These are phyloP conservation scores for Quillaja saponaria DNA, from an alignment of 306 rosid species.

Conservation along the genomic window DNA sequence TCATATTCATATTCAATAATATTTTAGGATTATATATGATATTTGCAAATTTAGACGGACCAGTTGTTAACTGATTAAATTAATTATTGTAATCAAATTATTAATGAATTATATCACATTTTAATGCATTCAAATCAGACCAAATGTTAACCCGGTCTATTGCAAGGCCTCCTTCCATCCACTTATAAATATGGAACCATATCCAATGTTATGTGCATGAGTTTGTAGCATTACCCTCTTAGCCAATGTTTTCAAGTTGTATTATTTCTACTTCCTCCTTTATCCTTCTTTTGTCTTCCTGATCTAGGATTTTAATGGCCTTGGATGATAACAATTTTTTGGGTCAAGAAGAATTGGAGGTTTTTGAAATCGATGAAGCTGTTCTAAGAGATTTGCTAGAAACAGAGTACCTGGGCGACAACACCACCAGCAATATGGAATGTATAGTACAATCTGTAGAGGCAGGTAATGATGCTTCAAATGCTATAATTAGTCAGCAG, in stretches of 20 bases:
- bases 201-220: neutral
- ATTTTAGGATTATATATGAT: too few relatives aligned
- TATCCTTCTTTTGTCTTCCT: too few relatives aligned
- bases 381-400: conserved; percentile 59
- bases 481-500: neutral
- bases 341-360: conserved; percentile 46
- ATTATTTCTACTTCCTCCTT: neutral
- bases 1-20: too few relatives aligned
- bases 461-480: neutral
- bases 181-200: conserved; percentile 15
- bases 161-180: conserved; percentile 25
- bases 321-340: conserved; percentile 29
- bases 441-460: conserved; percentile 14
- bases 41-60: too few relatives aligned
- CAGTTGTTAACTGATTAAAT: too few relatives aligned
- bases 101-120: too few relatives aligned
- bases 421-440: neutral
- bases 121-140: too few relatives aligned
- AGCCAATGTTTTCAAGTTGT: conserved; percentile 14
- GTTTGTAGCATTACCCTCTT: conserved; percentile 23
- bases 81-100: too few relatives aligned
- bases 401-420: conserved; percentile 35
- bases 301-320: conserved; percentile 39
- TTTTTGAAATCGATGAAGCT: conserved; percentile 54
- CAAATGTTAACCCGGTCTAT: too few relatives aligned